These are phyloP conservation scores for Yamadazyma akitaensis DNA, from an alignment of 805 yeast genomes.

Conservation along the genomic window DNA sequence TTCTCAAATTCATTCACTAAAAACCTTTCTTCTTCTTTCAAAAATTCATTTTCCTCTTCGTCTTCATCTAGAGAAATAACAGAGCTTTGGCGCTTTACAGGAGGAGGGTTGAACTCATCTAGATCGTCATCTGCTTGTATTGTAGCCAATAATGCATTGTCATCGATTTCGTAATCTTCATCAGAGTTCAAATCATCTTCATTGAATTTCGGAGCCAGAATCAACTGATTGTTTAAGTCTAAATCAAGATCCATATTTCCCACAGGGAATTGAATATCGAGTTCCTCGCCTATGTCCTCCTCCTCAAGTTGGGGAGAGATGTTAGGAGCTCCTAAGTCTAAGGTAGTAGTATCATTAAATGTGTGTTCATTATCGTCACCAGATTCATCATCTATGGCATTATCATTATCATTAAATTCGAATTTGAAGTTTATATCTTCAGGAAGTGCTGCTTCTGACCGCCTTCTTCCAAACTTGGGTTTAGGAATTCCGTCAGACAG, in stretches of 20 bases:
- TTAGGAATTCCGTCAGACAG: constrained; percentile 10
- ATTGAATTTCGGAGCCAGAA: constrained; percentile 51
- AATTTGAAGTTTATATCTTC: constrained; percentile 41
- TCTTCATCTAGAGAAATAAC: constrained; percentile 32
- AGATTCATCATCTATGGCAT: constrained; percentile 20
- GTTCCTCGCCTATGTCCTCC: constrained; percentile 64
- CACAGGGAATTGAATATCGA: constrained; percentile 9
- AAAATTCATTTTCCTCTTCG: constrained; percentile 34
- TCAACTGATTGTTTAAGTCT: constrained; percentile 15
- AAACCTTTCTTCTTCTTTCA: constrained; percentile 43
- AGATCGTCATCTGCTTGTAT: constrained; percentile 45
- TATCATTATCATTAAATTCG: constrained; percentile 25
- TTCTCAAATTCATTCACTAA: constrained; percentile 45
- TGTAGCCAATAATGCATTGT: constrained; percentile 44
- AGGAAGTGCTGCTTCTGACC: constrained; percentile 38
- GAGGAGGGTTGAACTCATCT: constrained; percentile 30
- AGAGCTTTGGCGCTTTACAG: constrained; percentile 23
- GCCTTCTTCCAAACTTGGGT: constrained; percentile 32
- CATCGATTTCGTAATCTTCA: constrained; percentile 62
- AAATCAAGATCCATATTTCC: constrained; percentile 9
- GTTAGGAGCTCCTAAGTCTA: constrained; percentile 1
- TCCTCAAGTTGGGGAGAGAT: constrained; percentile 20
- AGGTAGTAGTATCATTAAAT: constrained; percentile 11
- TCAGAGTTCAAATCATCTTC: constrained; percentile 52
- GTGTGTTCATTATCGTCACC: constrained; percentile 20